Percentiles rank a stretch among this genome's conserved stretches.
phyloP scores from a whole-genome alignment of 345 rosid genomes.

The Murraya koenigii region DNA sequence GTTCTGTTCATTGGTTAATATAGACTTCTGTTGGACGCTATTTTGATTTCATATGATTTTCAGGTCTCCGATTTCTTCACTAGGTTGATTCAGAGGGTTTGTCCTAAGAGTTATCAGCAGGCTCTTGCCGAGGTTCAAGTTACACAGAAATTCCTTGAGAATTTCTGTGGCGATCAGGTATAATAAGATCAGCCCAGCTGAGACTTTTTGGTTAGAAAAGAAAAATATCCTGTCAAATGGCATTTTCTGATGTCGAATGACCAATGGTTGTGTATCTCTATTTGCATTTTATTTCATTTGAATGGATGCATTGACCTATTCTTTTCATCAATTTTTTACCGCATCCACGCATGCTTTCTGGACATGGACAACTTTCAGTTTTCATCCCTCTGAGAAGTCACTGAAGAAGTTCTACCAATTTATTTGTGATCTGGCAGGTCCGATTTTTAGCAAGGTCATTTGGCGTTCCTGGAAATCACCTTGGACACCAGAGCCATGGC shows the following conservation, averaged over 20 bases:
- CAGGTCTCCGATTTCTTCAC: conserved; percentile 89
- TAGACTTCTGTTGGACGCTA: background rate
- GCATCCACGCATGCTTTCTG: background rate
- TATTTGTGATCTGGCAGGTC: conserved; percentile 46
- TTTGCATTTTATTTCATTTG: conserved; percentile 11
- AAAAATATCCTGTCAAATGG: background rate
- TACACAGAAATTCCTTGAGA: conserved; percentile 82
- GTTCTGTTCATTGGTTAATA: background rate
- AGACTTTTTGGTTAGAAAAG: background rate
- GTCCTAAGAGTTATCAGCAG: conserved; percentile 96
- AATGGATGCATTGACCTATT: conserved; percentile 3
- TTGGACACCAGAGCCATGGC: conserved; percentile 97
- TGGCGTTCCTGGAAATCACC: conserved; percentile 90
- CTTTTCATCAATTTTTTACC: background rate
- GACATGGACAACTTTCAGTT: background rate
- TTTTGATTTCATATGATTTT: conserved; percentile 14
- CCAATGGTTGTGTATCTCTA: background rate
- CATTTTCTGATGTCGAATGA: background rate
- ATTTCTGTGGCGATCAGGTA: conserved; percentile 98
- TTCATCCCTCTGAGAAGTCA: background rate
- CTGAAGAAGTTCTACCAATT: background rate
- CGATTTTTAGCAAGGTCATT: conserved; percentile 94
- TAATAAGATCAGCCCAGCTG: background rate
- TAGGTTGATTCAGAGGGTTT: conserved; percentile 85
- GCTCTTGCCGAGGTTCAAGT: conserved; percentile 87